Percentiles rank a stretch among this genome's conserved stretches.
These are phyloP conservation scores for Geranium brycei DNA, from an alignment of 345 rosid species.

Conservation along the genomic window DNA sequence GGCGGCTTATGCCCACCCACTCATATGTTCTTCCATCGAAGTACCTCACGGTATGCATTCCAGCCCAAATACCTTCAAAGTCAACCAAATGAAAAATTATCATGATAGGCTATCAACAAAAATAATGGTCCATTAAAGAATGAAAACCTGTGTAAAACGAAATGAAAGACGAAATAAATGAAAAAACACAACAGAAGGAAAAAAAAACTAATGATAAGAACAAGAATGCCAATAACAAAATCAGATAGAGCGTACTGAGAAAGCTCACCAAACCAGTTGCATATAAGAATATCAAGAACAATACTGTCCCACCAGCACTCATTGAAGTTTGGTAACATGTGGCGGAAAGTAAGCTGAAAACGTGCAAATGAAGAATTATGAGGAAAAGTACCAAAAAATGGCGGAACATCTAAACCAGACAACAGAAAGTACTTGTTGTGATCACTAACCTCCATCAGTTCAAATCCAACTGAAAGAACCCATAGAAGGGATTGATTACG, in stretches of 20 bases:
- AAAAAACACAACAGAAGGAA: background rate
- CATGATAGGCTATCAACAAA: background rate
- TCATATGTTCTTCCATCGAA: slow-evolving; percentile 95
- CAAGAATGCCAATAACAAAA: background rate
- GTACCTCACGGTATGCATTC: slow-evolving; percentile 89
- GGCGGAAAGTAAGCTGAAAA: slow-evolving; percentile 83
- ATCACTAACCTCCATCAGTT: slow-evolving; percentile 80
- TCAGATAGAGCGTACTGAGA: slow-evolving; percentile 3
- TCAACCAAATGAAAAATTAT: slow-evolving; percentile 4
- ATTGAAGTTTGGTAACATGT: slow-evolving; percentile 97
- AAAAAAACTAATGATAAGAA: background rate
- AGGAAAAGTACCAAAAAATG: background rate
- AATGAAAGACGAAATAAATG: background rate
- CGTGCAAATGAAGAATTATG: background rate
- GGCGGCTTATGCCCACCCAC: slow-evolving; percentile 98
- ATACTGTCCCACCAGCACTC: slow-evolving; percentile 99
- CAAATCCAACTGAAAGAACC: slow-evolving; percentile 96
- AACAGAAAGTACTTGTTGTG: background rate
- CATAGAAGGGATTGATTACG: slow-evolving; percentile 95
- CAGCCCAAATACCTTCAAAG: slow-evolving; percentile 87
- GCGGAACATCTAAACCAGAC: background rate
- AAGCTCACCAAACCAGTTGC: slow-evolving; percentile 98
- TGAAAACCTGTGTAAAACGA: too few relatives aligned
- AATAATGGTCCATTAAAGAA: background rate
- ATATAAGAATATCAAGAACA: slow-evolving; percentile 82